Base-by-base conservation (phyloP, 148 eudicot species). In the Nepenthes gracilis region DNA sequence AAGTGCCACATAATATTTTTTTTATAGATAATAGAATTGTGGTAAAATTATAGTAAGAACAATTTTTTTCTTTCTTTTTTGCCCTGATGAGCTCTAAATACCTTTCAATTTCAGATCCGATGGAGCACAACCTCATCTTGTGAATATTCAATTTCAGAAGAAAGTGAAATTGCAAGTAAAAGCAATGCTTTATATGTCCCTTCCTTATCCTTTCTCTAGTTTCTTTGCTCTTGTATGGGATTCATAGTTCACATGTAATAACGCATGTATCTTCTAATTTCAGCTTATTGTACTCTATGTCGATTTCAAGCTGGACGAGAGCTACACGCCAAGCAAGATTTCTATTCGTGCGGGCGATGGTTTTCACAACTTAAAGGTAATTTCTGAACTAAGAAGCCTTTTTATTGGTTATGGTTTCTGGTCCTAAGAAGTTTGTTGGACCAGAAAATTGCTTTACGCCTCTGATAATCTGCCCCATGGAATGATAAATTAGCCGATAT, bases 291-390 rank as follows among this genome's bases (percentile, higher is more conserved):
- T 72, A 9, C 67, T 92, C 23, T 88, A 86, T 76, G 94, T 86
- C 43, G 96, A 92, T 84, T 88, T 80, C 77, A 92, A 92, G 82
- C 94, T 92, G 63, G 98, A 92, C 45, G 98, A 92, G 84, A 92
- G 98, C 72, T 92, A 92, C 70, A 84, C 98, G 0, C 98, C 98
- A 10, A 85, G 91, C 78, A 88, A 84, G 94, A 85, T 92, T 40
- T 82, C 90, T 1, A 68, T 92, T 61, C 78, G 88, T 33, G 94
- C 94, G 57, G 98, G 98, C n/a, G 94, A 92, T 73, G 98, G 97
- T n/a, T 86, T 86, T 51, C 85, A 86, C 65, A 86, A 86, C 71
- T 73, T 86, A 72, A 86, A 86, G 87, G 88, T 86, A 55, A 36
- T 11, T 12, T 57, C 64, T 1, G 6, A 57, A 36, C 10, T 52